These are phyloP conservation scores for Botrytis aclada DNA, from an alignment of 2,329 filamentous ascomycete genomes.

Conservation along the genomic window DNA sequence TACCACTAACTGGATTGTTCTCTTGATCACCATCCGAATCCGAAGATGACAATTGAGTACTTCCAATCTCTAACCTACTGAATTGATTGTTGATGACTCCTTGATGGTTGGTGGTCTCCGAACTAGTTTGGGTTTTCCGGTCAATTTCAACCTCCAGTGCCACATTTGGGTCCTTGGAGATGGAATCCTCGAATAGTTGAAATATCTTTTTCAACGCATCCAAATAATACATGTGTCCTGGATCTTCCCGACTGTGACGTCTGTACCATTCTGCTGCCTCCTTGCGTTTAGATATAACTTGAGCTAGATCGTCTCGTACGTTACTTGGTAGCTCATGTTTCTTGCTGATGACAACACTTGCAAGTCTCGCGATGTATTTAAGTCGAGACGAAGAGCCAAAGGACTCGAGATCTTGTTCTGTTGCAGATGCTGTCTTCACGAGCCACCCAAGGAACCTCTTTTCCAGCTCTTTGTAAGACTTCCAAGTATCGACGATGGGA, in stretches of 20 bases:
- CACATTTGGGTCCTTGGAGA: neutral
- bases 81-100: neutral
- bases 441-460: neutral
- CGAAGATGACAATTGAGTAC: neutral
- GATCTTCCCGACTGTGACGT: neutral
- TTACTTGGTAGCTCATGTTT: neutral
- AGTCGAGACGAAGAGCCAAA: neutral
- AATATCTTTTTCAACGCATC: neutral
- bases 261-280: neutral
- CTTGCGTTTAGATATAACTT: neutral
- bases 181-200: neutral
- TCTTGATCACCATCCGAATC: neutral
- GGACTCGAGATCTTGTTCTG: neutral
- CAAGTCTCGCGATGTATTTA: neutral
- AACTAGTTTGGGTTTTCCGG: neutral
- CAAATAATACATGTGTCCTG: neutral
- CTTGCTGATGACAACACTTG: neutral
- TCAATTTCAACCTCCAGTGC: neutral
- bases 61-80: neutral
- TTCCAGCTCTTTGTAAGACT: neutral
- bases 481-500: neutral
- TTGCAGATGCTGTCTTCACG: neutral
- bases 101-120: neutral
- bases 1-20: neutral
- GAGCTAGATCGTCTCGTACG: neutral